These are phyloP conservation scores for Talaromyces proteolyticus DNA, from an alignment of 495 filamentous ascomycete species.

Conservation along the genomic window DNA sequence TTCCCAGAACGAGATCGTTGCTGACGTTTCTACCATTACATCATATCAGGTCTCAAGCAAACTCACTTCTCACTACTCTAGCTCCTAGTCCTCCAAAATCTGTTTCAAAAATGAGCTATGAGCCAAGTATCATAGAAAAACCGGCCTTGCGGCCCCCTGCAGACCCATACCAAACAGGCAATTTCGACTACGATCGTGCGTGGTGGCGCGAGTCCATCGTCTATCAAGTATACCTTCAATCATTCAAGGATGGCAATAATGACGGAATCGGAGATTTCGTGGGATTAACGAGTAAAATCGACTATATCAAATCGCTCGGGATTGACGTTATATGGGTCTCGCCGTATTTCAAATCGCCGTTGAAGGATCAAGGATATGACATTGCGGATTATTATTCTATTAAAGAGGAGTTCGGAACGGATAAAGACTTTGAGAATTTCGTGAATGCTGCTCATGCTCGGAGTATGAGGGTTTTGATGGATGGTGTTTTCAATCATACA, in stretches of 20 bases:
- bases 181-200: no score
- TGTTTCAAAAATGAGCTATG: no score
- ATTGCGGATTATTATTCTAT: constrained; percentile 54
- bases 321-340: constrained; percentile 60
- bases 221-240: constrained; percentile 25
- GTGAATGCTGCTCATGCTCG: constrained; percentile 35
- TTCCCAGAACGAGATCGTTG: no score
- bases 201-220: constrained; percentile 25
- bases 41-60: no score
- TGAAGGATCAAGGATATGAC: constrained; percentile 41
- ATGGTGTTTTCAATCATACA: constrained; percentile 54
- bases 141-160: no score
- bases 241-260: constrained; percentile 55
- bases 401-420: constrained; percentile 44
- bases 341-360: constrained; percentile 53
- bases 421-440: constrained; percentile 51
- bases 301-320: constrained; percentile 54
- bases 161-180: no score
- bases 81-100: no score
- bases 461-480: constrained; percentile 56
- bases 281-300: constrained; percentile 54
- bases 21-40: no score
- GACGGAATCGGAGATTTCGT: constrained; percentile 62
- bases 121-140: no score
- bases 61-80: no score